Evolutionary conservation across 2,329 filamentous ascomycete genomes (phyloP), one percentile per base, ranked within the genome.

Genomic region (Cytospora piceicola): DNA sequence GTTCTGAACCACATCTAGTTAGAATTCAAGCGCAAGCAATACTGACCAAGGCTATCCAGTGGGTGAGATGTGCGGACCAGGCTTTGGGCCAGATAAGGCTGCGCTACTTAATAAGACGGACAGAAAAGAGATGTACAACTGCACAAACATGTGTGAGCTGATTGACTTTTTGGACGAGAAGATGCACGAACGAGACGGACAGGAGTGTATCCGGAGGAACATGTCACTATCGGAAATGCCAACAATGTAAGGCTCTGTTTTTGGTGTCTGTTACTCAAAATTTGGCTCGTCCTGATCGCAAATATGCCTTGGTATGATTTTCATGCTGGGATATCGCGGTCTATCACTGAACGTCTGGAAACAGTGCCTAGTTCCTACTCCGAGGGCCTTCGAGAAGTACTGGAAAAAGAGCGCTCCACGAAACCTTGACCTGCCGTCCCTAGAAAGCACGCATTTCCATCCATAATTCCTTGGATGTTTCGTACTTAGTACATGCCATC

Each of bases 21-120:
- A 8, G 4, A 22, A 51, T 56, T 7, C 2, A n/a, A 1, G 11
- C 20, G 8, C n/a, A 7, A 27, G 0, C 15, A 6, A 17, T 57
- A 39, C 54, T 61, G 24, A 65, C 29, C 15, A 6, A 14, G 30
- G n/a, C 46, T 17, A 29, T 15, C 20, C 14, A 68, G 73, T 91
- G 32, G 82, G 80, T 64, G 87, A 91, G 77, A 91, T 92, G 88
- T 84, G 81, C 69, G 82, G 79, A 1, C 83, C 85, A 5, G 85
- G 85, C 20, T 82, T 86, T 75, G 82, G 82, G 0, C 72, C 80
- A 15, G 79, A 85, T 71, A 85, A 86, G 75, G 74, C 73, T 2
- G 74, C 81, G 6, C 77, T 89, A 72, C 74, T 90, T 67, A 80
- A 72, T n/a, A 87, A 83, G 73, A 81, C 80, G 72, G 86, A 90